A percentile compares a stretch with the other conserved stretches of the same genome.
Conservation (phyloP, 352 stramenopile species). For the Ophiocytium majus region DNA sequence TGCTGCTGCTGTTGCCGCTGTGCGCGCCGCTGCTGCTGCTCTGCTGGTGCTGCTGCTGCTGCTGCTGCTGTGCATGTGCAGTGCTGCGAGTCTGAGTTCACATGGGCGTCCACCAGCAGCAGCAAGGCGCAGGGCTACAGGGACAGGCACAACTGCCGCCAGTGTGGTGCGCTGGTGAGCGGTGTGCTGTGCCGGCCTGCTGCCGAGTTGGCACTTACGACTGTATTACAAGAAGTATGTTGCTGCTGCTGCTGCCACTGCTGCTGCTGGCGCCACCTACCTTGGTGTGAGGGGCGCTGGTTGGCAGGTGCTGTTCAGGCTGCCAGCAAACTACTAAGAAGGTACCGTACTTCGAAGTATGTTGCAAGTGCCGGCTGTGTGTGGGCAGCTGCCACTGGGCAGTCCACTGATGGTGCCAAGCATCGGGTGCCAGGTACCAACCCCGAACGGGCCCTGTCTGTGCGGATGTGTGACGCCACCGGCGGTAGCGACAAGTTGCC, state of each 20-base stretch:
- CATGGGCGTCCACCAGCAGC: constrained; percentile 79
- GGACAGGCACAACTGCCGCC: constrained; percentile 80
- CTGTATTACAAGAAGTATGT: background rate
- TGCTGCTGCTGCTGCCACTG: background rate
- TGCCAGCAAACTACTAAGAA: background rate
- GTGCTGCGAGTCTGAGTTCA: constrained; percentile 79
- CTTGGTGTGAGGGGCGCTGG: background rate
- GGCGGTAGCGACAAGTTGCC: too few species aligned
- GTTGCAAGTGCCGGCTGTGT: background rate
- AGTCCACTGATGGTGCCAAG: too few species aligned
- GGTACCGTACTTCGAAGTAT: background rate
- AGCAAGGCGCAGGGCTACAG: constrained; percentile 78
- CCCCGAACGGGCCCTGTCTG: too few species aligned
- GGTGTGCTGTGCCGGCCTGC: background rate
- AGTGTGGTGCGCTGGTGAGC: constrained; percentile 41
- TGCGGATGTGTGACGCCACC: too few species aligned
- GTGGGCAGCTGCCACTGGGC: too few species aligned
- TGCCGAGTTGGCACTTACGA: background rate
- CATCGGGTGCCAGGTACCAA: too few species aligned
- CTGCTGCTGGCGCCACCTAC: background rate
- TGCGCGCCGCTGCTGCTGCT: too few species aligned
- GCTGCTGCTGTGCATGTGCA: background rate
- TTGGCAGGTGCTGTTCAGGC: background rate
- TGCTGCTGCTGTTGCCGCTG: background rate
- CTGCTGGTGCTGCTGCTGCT: background rate